Evolutionary conservation across 768 basidiomycete genomes (phyloP).

Genomic region (Suillus brevipes): DNA sequence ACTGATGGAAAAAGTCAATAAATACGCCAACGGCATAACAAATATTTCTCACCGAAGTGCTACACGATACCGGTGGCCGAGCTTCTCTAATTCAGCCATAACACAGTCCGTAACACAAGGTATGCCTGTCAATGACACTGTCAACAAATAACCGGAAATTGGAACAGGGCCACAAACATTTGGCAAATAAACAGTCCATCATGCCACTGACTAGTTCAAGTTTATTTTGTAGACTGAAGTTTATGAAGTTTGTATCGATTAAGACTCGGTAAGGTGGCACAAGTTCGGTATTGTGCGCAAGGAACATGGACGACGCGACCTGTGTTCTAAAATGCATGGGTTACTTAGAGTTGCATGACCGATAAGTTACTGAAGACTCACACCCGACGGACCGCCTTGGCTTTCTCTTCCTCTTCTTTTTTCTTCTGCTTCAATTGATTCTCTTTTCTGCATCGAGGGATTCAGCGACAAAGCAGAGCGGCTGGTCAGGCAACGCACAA

Average conservation of each 20-base stretch:
- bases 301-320: constrained; percentile 88
- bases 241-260: constrained; percentile 99
- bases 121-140: constrained; percentile 60
- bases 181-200: constrained; percentile 99
- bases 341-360: not conserved
- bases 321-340: constrained; percentile 57
- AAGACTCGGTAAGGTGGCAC: constrained; percentile 96
- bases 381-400: constrained; percentile 76
- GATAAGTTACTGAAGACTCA: constrained; percentile 40
- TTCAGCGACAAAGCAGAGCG: constrained; percentile 3
- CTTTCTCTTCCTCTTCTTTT: constrained; percentile 79
- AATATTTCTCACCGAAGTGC: constrained; percentile 74
- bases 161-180: constrained; percentile 58
- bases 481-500: constrained; percentile 54
- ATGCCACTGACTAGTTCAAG: constrained; percentile 94
- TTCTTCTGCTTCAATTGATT: constrained; percentile 89
- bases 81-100: constrained; percentile 96
- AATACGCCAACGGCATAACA: not conserved
- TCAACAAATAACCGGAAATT: constrained; percentile 7
- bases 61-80: constrained; percentile 92
- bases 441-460: constrained; percentile 67
- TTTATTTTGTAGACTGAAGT: constrained; percentile 97
- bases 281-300: constrained; percentile 93
- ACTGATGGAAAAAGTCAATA: constrained; percentile 43
- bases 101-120: constrained; percentile 99